A percentile compares a stretch with the other conserved stretches of the same genome.
These are phyloP conservation scores for Parietichytrium sp. DNA, from an alignment of 108 stramenopile genomes.

Conservation along the genomic window DNA sequence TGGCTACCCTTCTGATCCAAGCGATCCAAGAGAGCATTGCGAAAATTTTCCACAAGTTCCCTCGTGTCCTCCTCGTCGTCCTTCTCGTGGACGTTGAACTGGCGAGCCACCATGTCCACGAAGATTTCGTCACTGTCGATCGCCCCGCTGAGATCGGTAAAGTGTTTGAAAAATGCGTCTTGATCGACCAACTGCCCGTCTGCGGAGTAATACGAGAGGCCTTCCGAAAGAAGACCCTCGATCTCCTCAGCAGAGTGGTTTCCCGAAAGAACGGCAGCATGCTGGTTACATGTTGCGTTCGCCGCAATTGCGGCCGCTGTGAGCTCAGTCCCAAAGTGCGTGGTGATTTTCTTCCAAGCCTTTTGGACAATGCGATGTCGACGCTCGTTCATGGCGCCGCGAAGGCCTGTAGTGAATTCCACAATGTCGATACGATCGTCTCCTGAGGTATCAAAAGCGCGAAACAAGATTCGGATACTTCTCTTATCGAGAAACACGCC, in stretches of 20 bases:
- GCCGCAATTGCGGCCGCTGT: background rate
- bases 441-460: background rate
- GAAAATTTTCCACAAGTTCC: background rate
- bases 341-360: background rate
- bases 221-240: background rate
- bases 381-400: background rate
- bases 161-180: conserved; percentile 3
- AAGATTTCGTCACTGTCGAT: conserved; percentile 19
- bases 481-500: background rate
- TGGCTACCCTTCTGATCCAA: background rate
- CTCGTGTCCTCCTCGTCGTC: background rate
- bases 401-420: conserved; percentile 5
- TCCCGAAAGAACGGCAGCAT: background rate
- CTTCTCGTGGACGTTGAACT: background rate
- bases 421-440: background rate
- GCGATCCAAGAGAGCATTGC: background rate
- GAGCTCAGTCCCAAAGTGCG: background rate
- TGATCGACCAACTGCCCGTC: background rate
- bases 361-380: background rate
- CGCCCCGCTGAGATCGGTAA: conserved; percentile 7
- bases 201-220: background rate
- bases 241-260: background rate
- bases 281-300: background rate
- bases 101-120: background rate
- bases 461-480: background rate